Percentiles rank a stretch among this genome's conserved stretches.
Conservation (phyloP, 345 rosid genomes). For the Anacardium occidentale region DNA sequence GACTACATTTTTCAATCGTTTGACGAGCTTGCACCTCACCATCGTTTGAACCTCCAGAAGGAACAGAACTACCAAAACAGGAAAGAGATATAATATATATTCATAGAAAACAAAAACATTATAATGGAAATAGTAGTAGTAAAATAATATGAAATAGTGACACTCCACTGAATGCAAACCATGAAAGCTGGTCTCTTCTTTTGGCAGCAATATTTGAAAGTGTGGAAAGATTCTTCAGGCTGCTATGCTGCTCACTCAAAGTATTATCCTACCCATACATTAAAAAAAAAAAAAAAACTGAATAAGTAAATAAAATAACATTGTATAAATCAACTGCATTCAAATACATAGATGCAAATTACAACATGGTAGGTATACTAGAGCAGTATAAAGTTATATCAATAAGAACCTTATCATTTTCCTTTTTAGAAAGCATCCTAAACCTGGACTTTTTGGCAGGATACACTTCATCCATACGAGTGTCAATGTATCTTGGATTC, state of each 20-base stretch:
- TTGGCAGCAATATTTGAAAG: constrained; percentile 58
- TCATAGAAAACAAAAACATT: constrained; percentile 1
- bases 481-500: constrained; percentile 64
- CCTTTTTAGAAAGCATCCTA: constrained; percentile 55
- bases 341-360: neutral
- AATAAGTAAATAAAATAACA: constrained; percentile 17
- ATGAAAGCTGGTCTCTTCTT: constrained; percentile 41
- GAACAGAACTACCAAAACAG: constrained; percentile 45
- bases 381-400: constrained; percentile 5
- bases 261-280: constrained; percentile 48
- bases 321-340: neutral
- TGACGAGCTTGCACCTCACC: constrained; percentile 32
- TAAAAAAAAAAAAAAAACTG: constrained; percentile 4
- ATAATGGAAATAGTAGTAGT: no score
- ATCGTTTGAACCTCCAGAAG: constrained; percentile 45
- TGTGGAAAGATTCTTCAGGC: constrained; percentile 44
- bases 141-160: neutral
- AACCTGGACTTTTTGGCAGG: constrained; percentile 76
- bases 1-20: constrained; percentile 54
- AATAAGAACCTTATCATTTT: constrained; percentile 56
- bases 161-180: constrained; percentile 40
- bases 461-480: constrained; percentile 68
- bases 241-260: constrained; percentile 40
- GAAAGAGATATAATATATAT: constrained; percentile 21
- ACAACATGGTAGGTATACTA: neutral